Percentiles rank a stretch among this genome's conserved stretches.
phyloP scores from a whole-genome alignment of 2,329 filamentous ascomycete species.

The Thielaviopsis ethacetica region DNA sequence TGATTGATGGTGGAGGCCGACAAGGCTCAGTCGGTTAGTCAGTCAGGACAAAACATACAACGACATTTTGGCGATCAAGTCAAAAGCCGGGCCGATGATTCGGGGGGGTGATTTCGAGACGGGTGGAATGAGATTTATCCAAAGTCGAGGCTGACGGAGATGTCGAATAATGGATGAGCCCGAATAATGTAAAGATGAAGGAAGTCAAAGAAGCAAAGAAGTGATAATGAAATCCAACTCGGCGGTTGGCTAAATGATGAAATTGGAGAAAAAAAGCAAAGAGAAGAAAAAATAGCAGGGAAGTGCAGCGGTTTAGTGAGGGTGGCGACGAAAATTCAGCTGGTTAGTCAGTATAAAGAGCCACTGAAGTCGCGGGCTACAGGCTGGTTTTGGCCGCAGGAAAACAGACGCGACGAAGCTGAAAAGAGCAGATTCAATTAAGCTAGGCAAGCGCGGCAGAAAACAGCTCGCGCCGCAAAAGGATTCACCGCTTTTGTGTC shows the following conservation, averaged over 20 bases:
- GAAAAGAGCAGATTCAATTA: constrained; percentile 2
- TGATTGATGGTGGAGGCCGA: not conserved
- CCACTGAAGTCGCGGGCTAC: not conserved
- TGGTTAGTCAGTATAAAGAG: not conserved
- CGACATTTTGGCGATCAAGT: constrained; percentile 7
- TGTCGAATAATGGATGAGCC: not conserved
- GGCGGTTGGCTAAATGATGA: not conserved
- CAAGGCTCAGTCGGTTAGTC: not conserved
- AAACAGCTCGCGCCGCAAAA: not conserved
- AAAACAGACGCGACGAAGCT: not conserved
- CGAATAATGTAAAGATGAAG: not conserved
- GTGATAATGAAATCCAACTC: not conserved
- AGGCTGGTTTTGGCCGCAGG: not conserved
- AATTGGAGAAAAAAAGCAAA: not conserved
- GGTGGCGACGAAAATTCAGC: not conserved
- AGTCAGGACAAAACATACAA: not conserved
- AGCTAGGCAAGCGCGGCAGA: constrained; percentile 3
- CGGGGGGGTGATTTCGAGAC: not conserved
- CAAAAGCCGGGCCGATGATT: not conserved
- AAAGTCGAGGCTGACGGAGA: not conserved
- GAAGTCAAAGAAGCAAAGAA: not conserved
- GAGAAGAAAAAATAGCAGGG: not conserved
- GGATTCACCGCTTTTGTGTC: constrained; percentile 3
- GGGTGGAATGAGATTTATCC: not conserved
- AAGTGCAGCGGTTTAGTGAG: not conserved